Evolutionary conservation across 2,329 filamentous ascomycete species (phyloP).

Genomic region (Colletotrichum navitas): DNA sequence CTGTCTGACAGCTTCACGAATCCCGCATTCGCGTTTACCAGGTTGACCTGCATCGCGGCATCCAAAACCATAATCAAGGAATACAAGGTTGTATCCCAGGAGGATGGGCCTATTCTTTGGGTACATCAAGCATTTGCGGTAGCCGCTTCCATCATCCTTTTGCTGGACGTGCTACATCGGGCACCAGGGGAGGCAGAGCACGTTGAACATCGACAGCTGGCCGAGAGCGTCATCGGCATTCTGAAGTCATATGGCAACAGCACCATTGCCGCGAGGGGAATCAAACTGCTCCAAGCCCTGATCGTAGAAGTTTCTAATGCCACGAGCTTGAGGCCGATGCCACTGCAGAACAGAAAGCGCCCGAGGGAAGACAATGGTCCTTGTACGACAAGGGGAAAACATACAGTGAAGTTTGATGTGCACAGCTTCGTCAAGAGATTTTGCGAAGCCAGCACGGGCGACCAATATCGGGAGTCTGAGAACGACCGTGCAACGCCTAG

Average conservation of each 20-base stretch:
- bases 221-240: conserved; percentile 50
- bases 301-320: conserved; percentile 41
- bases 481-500: conserved; percentile 8
- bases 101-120: conserved; percentile 47
- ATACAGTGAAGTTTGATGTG: conserved; percentile 44
- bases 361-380: background rate
- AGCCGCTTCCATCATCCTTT: conserved; percentile 48
- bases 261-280: conserved; percentile 54
- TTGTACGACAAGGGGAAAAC: background rate
- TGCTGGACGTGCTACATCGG: conserved; percentile 49
- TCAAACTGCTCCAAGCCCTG: conserved; percentile 52
- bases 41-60: conserved; percentile 53
- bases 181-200: conserved; percentile 45
- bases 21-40: conserved; percentile 50
- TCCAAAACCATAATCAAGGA: conserved; percentile 55
- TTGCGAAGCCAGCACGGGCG: conserved; percentile 43
- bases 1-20: conserved; percentile 52
- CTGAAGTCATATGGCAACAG: conserved; percentile 52
- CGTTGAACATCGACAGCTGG: conserved; percentile 49
- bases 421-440: conserved; percentile 48
- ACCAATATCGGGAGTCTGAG: background rate
- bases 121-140: conserved; percentile 49
- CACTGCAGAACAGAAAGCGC: conserved; percentile 12
- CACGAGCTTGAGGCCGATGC: background rate
- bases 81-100: conserved; percentile 43